phyloP scores from a whole-genome alignment of 1,284 basidiomycete genomes.

The Tilletia walkeri region DNA sequence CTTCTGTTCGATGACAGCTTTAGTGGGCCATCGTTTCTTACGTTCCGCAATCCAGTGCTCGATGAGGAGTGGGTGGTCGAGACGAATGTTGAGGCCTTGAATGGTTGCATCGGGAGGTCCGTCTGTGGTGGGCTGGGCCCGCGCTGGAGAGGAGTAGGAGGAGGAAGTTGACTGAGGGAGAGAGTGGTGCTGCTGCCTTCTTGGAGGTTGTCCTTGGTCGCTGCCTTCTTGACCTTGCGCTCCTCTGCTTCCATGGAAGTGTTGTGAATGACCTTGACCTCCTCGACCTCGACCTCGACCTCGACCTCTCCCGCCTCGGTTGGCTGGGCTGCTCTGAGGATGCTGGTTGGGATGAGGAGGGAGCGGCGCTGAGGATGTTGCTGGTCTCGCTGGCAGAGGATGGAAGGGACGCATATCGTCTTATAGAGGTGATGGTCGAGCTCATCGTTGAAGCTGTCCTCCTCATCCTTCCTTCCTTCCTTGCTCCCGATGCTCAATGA shows the following conservation, averaged over 20 bases:
- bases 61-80: slow-evolving; percentile 50
- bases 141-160: background rate
- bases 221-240: no score
- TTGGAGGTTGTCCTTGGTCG: background rate
- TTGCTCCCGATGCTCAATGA: slow-evolving; percentile 13
- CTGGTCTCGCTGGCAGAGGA: background rate
- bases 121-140: slow-evolving; percentile 21
- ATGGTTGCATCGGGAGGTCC: slow-evolving; percentile 47
- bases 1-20: slow-evolving; percentile 41
- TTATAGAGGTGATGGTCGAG: background rate
- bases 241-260: background rate
- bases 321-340: background rate
- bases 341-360: background rate
- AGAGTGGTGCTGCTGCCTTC: background rate
- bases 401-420: background rate
- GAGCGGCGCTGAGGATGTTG: background rate
- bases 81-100: slow-evolving; percentile 49
- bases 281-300: background rate
- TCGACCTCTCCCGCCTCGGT: background rate
- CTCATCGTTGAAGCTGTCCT: slow-evolving; percentile 17
- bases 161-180: background rate
- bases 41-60: slow-evolving; percentile 53
- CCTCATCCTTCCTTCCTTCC: background rate
- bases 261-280: background rate
- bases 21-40: slow-evolving; percentile 50